Base-by-base conservation (phyloP, 352 stramenopile genomes). In the Phytophthora chlamydospora region DNA sequence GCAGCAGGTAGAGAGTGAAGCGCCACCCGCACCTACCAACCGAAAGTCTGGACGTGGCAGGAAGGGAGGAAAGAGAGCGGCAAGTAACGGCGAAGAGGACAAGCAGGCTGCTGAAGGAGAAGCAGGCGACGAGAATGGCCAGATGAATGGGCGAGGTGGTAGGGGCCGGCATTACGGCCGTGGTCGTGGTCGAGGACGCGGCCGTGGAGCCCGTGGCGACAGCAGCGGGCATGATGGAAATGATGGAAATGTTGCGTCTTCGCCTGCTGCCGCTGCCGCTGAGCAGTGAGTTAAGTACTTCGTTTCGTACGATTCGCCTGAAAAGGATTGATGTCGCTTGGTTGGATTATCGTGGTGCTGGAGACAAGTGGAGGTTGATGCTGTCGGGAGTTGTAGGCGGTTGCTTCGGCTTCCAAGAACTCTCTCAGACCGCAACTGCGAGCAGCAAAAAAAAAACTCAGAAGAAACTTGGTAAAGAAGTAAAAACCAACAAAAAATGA, bases 401-500 rank as follows among this genome's bases (percentile, higher is more conserved):
- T 16, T 27, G 14, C 19, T 43, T 58, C 6, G 42, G 21, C 21
- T 31, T 14, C 6, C 40, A 33, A 46, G 40, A 46, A 19, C 40
- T 44, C 17, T n/a, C n/a, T n/a, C n/a, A 43, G 36, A 36, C 36
- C 4, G 14, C 29, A 45, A 66, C 35, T 52, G 50, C 36, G 4
- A 46, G 11, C 35, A 55, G 44, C 40, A 54, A 19, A 58, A 65
- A 43, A n/a, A n/a, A 29, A 6, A 29, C 24, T 29, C 31, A 29
- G 14, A 42, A 60, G 40, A 61, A 56, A 29, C 21, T n/a, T n/a
- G n/a, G n/a, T n/a, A n/a, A n/a, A n/a, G n/a, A 66, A 14, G 60
- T 48, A 62, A 65, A 57, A 58, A 19, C 53, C 62, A 72, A 72
- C 56, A 76, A 68, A 70, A 29, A 76, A 76, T 50, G 17, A 46